Conservation (phyloP, 495 filamentous ascomycete species). For the Xylaria palmicola region DNA sequence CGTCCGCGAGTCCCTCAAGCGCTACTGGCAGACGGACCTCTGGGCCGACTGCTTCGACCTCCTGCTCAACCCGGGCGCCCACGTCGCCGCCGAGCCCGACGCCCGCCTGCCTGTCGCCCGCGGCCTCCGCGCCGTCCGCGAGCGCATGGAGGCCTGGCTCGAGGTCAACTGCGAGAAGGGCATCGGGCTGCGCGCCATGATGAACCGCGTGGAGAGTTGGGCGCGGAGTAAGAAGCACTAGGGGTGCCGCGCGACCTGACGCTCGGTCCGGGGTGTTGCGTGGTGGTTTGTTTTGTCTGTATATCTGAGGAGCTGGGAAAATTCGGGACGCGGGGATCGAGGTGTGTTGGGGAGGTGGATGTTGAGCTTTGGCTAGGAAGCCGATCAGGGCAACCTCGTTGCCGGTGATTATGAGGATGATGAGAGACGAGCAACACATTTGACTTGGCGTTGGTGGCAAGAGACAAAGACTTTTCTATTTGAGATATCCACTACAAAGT, state of each 20-base stretch:
- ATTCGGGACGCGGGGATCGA: too few relatives aligned
- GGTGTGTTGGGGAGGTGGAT: background rate
- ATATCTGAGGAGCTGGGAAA: background rate
- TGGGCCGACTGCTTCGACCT: constrained; percentile 85
- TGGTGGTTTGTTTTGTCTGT: background rate
- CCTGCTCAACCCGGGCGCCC: constrained; percentile 73
- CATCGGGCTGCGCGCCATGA: constrained; percentile 65
- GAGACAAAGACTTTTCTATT: background rate
- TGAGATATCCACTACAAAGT: constrained; percentile 11
- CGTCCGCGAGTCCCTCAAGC: constrained; percentile 75
- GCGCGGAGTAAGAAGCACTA: constrained; percentile 32
- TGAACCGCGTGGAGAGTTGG: constrained; percentile 66
- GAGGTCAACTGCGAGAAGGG: constrained; percentile 80
- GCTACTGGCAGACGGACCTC: constrained; percentile 93
- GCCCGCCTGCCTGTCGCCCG: constrained; percentile 63
- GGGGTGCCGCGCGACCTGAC: too few relatives aligned
- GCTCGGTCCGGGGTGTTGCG: too few relatives aligned
- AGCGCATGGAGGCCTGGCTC: constrained; percentile 84
- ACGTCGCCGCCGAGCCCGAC: constrained; percentile 60
- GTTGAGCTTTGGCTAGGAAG: background rate
- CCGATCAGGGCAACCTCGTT: background rate
- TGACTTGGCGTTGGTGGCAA: background rate
- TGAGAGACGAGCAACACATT: constrained; percentile 9
- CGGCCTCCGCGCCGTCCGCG: constrained; percentile 63
- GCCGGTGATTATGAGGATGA: background rate